A percentile compares a stretch with the other conserved stretches of the same genome.
These are phyloP conservation scores for Anthracocystis setariae DNA, from an alignment of 1,284 basidiomycete species.

Conservation along the genomic window DNA sequence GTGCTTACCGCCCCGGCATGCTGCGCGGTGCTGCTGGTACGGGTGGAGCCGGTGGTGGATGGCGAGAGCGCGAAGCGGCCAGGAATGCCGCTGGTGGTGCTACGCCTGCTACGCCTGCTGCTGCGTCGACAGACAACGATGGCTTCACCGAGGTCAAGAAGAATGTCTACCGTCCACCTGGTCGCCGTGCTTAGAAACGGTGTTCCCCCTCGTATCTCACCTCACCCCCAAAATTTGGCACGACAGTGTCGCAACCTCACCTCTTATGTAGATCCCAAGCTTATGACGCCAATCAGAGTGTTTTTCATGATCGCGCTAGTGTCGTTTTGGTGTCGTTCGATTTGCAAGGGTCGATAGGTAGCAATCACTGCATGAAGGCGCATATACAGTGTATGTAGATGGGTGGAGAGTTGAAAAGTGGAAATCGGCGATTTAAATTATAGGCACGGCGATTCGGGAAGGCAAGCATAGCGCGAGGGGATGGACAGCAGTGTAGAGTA, in stretches of 20 bases:
- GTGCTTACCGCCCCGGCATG: conserved; percentile 45
- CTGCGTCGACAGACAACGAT: conserved; percentile 36
- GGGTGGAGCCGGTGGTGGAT: conserved; percentile 15
- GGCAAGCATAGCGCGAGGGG: no score
- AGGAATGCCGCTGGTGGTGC: conserved; percentile 43
- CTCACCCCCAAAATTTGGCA: background rate
- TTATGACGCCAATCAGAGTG: no score
- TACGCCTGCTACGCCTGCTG: conserved; percentile 15
- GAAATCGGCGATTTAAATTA: no score
- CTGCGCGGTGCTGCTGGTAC: conserved; percentile 28
- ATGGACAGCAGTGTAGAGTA: no score
- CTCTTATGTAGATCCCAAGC: background rate
- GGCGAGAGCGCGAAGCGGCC: conserved; percentile 50
- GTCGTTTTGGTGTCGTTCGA: no score
- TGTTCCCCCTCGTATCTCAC: background rate
- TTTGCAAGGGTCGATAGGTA: no score
- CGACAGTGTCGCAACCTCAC: background rate
- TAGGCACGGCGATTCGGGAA: no score
- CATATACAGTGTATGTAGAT: no score
- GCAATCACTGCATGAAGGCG: no score
- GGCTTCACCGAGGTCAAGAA: conserved; percentile 56
- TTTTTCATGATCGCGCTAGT: no score
- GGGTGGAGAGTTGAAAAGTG: no score
- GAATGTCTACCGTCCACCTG: conserved; percentile 43
- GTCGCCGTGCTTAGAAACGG: conserved; percentile 25